phyloP scores from a whole-genome alignment of 208 protist species.

The Phytomonas sp. region DNA sequence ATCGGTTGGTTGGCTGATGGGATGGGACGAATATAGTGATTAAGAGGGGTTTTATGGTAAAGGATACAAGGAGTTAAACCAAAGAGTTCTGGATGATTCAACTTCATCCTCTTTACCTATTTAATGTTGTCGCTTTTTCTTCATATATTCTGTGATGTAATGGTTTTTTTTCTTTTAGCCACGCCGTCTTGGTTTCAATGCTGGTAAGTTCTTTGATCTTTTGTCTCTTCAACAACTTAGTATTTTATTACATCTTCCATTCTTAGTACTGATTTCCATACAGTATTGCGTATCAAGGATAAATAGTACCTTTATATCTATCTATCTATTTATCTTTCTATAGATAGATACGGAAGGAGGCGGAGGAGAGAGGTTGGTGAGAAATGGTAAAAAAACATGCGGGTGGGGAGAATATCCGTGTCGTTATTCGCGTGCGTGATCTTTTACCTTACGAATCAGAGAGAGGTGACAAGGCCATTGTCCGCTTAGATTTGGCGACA shows the following conservation, averaged over 20 bases:
- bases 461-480: conserved; percentile 79
- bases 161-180: neutral
- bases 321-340: neutral
- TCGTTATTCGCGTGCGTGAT: conserved; percentile 80
- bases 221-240: neutral
- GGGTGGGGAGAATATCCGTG: conserved; percentile 85
- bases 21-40: neutral
- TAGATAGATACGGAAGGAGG: neutral
- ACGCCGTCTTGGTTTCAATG: neutral
- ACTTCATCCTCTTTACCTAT: neutral
- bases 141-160: neutral
- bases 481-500: conserved; percentile 79
- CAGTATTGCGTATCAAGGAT: neutral
- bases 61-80: neutral
- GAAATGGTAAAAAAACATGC: conserved; percentile 64
- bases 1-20: neutral
- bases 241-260: neutral
- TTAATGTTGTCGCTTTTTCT: neutral
- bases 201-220: neutral
- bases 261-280: neutral
- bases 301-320: conserved; percentile 3
- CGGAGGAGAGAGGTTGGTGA: neutral
- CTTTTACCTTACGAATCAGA: conserved; percentile 75
- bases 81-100: neutral
- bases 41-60: neutral